phyloP scores from a whole-genome alignment of 1,284 basidiomycete genomes.

The Sporisorium scitamineum region DNA sequence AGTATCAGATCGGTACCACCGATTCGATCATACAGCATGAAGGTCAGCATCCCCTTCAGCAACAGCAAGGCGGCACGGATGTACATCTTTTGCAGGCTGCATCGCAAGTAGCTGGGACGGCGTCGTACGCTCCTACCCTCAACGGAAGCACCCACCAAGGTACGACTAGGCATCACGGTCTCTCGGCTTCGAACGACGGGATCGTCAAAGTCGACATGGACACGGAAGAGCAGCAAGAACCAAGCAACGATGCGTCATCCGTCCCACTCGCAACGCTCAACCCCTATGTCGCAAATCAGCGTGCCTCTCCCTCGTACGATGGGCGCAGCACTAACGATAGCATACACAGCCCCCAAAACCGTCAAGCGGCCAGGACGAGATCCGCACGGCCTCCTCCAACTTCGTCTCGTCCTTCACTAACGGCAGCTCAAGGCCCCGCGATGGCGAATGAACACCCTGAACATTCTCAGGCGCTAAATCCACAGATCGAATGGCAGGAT shows the following conservation, averaged over 20 bases:
- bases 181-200: background rate
- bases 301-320: background rate
- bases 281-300: background rate
- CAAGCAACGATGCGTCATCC: background rate
- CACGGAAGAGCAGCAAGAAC: slow-evolving; percentile 5
- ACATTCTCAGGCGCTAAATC: slow-evolving; percentile 23
- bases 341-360: slow-evolving; percentile 32
- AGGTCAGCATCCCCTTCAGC: slow-evolving; percentile 1
- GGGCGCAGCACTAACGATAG: slow-evolving; percentile 37
- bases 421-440: background rate
- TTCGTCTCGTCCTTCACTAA: background rate
- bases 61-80: background rate
- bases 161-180: background rate
- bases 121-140: background rate
- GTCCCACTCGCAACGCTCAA: background rate
- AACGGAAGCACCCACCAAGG: background rate
- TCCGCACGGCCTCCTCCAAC: background rate
- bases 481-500: slow-evolving; percentile 31
- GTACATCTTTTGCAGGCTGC: background rate
- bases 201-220: slow-evolving; percentile 35
- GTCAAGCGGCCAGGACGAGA: background rate
- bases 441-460: background rate
- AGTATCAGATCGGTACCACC: slow-evolving; percentile 28
- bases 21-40: background rate
- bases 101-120: background rate